Evolutionary conservation across 495 filamentous ascomycete genomes (phyloP), one percentile per base, ranked within the genome.

Genomic region (Xylaria longipes): DNA sequence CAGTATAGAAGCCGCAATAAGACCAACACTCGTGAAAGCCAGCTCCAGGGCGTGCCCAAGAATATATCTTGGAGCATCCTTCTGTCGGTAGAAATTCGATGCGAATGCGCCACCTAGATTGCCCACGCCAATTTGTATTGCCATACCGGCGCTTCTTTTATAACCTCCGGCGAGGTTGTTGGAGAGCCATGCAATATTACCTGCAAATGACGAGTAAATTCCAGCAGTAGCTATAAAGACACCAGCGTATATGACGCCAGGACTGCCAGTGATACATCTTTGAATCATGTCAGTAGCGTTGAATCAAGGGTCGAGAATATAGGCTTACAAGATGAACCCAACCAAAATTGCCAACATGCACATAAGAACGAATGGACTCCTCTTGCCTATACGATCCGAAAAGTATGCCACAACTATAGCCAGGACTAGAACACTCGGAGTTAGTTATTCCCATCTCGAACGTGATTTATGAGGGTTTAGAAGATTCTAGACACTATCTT

Each of bases 81-180:
- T 82, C 6, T 82, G 72, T 20, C 92, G 88, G 74, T 94, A 95
- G 78, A 95, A 94, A 74, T 94, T 94, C 2, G 89, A 89, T 0
- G 91, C 87, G 88, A 94, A 93, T 1, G 91, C 83, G 39, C 92
- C 92, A 25, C 88, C 91, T 5, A 94, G 80, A 70, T 93, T 93
- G 0, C 93, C 93, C 35, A 91, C 73, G 0, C 92, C 91, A 69
- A 95, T 94, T 43, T 92, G 90, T 4, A 94, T 81, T 0, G 91
- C 93, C 87, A 94, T 92, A 0, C 89, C 93, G 4, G 88, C 89
- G 9, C 88, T 87, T 1, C 92, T 84, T 78, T 94, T 94, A 57
- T 91, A 91, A 68, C 85, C 87, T 0, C 91, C 91, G 0, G 89
- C 87, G 17, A 94, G 82, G 74, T 95, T 94, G 77, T 91, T 93